Conservation (phyloP, 495 filamentous ascomycete genomes). For the Trichoderma orchidacearum region DNA sequence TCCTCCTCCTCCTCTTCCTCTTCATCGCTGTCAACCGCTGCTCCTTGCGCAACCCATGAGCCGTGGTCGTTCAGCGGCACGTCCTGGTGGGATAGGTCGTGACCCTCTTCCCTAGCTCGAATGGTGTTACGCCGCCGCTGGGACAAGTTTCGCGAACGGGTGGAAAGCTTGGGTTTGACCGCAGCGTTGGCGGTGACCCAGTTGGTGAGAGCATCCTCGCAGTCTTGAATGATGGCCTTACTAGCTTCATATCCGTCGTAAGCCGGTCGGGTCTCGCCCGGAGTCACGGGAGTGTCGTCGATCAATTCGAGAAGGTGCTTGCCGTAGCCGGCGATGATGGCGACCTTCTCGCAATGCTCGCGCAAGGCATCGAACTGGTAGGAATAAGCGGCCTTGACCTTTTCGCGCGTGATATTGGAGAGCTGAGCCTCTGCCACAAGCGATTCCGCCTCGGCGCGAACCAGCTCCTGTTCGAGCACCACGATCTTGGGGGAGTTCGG, state of each 20-base stretch:
- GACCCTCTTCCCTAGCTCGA: constrained; percentile 46
- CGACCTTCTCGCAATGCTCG: constrained; percentile 96
- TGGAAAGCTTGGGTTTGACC: constrained; percentile 73
- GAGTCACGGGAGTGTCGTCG: constrained; percentile 93
- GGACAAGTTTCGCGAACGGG: constrained; percentile 71
- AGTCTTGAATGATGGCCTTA: constrained; percentile 99
- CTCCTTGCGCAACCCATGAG: constrained; percentile 75
- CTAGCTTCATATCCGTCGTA: constrained; percentile 98
- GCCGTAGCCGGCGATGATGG: constrained; percentile 92
- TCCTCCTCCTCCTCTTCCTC: constrained; percentile 45
- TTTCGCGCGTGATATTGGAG: constrained; percentile 98
- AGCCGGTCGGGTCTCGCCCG: constrained; percentile 87
- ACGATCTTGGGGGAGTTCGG: constrained; percentile 95
- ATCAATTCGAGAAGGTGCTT: constrained; percentile 93
- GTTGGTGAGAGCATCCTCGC: constrained; percentile 91
- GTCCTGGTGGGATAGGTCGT: constrained; percentile 79
- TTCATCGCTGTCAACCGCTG: constrained; percentile 48
- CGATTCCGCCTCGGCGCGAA: constrained; percentile 95
- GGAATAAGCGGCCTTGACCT: constrained; percentile 94
- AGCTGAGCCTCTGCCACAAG: constrained; percentile 95
- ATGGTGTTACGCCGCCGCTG: constrained; percentile 65
- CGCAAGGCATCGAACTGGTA: constrained; percentile 97
- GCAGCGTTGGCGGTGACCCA: constrained; percentile 85
- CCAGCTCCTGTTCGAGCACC: constrained; percentile 95
- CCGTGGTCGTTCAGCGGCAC: constrained; percentile 70